Evolutionary conservation across 2,329 filamentous ascomycete genomes (phyloP).

Genomic region (Talaromyces sp.): DNA sequence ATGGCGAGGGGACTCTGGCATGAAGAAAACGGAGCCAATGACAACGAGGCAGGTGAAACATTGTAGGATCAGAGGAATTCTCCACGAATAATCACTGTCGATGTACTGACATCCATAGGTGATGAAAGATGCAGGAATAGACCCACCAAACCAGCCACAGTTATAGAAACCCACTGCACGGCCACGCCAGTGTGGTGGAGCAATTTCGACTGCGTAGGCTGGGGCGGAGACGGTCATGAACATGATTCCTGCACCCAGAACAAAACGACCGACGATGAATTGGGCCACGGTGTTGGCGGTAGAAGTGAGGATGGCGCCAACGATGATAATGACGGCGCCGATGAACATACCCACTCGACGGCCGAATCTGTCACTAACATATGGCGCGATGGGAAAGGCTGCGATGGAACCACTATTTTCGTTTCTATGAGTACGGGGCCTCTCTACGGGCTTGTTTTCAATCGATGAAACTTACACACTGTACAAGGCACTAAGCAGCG

Average conservation of each 20-base stretch:
- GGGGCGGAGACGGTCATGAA: conserved; percentile 50
- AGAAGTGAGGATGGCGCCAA: conserved; percentile 44
- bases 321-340: conserved; percentile 45
- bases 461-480: conserved; percentile 40
- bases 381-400: conserved; percentile 40
- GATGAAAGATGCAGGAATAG: conserved; percentile 50
- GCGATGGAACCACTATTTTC: conserved; percentile 38
- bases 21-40: conserved; percentile 56
- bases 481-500: conserved; percentile 46
- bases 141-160: conserved; percentile 52
- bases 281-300: conserved; percentile 36
- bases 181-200: conserved; percentile 51
- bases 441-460: background rate
- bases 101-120: conserved; percentile 50
- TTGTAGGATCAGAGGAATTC: conserved; percentile 64
- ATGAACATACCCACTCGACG: conserved; percentile 47
- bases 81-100: conserved; percentile 51
- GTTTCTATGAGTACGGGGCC: background rate
- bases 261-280: conserved; percentile 47
- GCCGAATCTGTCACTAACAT: conserved; percentile 45
- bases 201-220: conserved; percentile 48
- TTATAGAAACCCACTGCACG: conserved; percentile 51
- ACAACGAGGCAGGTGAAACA: conserved; percentile 59
- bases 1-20: conserved; percentile 63
- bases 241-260: conserved; percentile 48